A percentile compares a stretch with the other conserved stretches of the same genome.
These are phyloP conservation scores for Ganoderma lingzhi DNA, from an alignment of 1,284 basidiomycete species.

Conservation along the genomic window DNA sequence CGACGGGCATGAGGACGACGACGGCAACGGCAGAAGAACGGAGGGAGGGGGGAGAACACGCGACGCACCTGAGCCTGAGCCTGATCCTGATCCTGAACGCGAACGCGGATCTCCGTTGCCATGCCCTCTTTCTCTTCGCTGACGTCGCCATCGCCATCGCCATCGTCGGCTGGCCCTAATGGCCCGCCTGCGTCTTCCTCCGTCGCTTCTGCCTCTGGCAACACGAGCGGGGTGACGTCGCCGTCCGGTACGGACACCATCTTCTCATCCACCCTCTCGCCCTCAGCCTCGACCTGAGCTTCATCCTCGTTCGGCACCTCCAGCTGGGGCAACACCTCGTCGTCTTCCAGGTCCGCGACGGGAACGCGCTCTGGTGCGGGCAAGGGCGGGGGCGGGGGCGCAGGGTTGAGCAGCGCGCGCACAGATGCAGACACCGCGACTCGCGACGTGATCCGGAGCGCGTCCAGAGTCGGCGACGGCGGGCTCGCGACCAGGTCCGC, in stretches of 20 bases:
- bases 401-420: slow-evolving; percentile 26
- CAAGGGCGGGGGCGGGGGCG: neutral
- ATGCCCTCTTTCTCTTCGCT: neutral
- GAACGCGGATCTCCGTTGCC: neutral
- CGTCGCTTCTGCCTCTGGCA: slow-evolving; percentile 13
- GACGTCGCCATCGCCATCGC: neutral
- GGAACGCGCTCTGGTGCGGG: neutral
- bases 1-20: neutral
- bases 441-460: slow-evolving; percentile 28
- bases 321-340: slow-evolving; percentile 2
- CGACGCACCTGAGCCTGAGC: slow-evolving; percentile 9
- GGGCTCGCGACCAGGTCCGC: slow-evolving; percentile 24
- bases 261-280: neutral
- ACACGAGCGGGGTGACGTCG: slow-evolving; percentile 17
- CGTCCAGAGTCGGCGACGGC: slow-evolving; percentile 30
- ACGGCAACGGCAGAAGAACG: too few species aligned
- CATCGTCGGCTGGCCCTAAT: neutral
- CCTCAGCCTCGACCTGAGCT: neutral
- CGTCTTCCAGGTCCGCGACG: neutral
- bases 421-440: slow-evolving; percentile 8
- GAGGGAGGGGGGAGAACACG: too few species aligned
- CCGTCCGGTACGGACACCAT: slow-evolving; percentile 9
- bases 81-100: too few species aligned
- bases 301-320: neutral
- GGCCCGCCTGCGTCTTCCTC: neutral